Evolutionary conservation across 2,329 filamentous ascomycete genomes (phyloP).

Genomic region (Dothideomycetidae sp.): DNA sequence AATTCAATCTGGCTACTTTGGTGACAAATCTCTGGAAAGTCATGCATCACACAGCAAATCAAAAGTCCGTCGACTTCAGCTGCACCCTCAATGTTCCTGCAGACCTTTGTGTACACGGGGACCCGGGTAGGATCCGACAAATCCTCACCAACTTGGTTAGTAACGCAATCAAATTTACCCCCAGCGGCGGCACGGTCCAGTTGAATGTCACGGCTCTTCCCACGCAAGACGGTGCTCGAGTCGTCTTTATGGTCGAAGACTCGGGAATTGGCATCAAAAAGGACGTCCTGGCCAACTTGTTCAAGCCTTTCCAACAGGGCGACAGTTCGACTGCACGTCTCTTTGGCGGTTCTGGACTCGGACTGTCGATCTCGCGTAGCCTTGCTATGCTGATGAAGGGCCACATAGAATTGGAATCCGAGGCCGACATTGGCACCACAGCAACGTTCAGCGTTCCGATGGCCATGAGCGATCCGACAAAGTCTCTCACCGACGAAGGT

Average conservation of each 20-base stretch:
- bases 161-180: constrained; percentile 15
- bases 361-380: constrained; percentile 27
- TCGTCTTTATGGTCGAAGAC: constrained; percentile 12
- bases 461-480: background rate
- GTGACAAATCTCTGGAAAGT: constrained; percentile 7
- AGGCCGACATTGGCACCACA: background rate
- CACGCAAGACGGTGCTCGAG: constrained; percentile 3
- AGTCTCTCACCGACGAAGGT: background rate
- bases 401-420: constrained; percentile 19
- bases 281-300: constrained; percentile 10
- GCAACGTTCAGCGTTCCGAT: constrained; percentile 7
- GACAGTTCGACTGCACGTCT: constrained; percentile 10
- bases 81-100: constrained; percentile 2
- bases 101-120: constrained; percentile 10
- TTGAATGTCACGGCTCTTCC: constrained; percentile 9
- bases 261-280: constrained; percentile 13
- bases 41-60: constrained; percentile 5
- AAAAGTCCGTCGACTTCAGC: constrained; percentile 10
- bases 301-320: constrained; percentile 12
- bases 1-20: constrained; percentile 5
- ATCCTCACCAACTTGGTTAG: constrained; percentile 13
- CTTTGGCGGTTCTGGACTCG: constrained; percentile 27
- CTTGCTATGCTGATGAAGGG: constrained; percentile 24
- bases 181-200: constrained; percentile 6
- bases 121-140: constrained; percentile 12